Conservation (phyloP, 1,139 yeast genomes). For the Yamadazyma diospyri region DNA sequence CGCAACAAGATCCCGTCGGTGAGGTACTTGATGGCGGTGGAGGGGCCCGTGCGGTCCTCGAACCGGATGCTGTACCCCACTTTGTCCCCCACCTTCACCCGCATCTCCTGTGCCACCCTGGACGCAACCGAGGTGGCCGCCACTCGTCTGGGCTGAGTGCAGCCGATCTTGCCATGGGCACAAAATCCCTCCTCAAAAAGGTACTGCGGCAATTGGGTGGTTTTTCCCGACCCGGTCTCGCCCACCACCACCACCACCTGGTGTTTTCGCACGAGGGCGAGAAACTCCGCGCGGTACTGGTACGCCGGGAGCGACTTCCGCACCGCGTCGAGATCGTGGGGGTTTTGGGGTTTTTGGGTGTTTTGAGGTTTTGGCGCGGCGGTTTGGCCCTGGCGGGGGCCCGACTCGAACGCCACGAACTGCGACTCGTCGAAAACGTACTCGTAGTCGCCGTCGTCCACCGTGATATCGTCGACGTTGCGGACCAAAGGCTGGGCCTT, state of each 20-base stretch:
- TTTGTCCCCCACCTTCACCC: conserved; percentile 63
- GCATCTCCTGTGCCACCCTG: conserved; percentile 87
- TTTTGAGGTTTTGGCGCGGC: conserved; percentile 18
- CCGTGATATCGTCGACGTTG: conserved; percentile 43
- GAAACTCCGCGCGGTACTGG: conserved; percentile 55
- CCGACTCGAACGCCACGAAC: conserved; percentile 61
- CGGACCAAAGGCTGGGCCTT: conserved; percentile 38
- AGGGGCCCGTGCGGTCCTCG: conserved; percentile 65
- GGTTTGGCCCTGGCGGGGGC: conserved; percentile 30
- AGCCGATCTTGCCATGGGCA: conserved; percentile 54
- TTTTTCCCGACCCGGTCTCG: conserved; percentile 97
- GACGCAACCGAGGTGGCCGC: conserved; percentile 94
- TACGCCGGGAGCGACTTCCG: conserved; percentile 77
- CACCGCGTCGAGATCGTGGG: conserved; percentile 37
- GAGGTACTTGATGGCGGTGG: conserved; percentile 76
- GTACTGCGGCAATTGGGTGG: conserved; percentile 92
- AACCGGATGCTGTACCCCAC: conserved; percentile 90
- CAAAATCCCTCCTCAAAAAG: conserved; percentile 80
- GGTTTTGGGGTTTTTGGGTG: too few species aligned
- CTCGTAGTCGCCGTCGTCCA: conserved; percentile 56
- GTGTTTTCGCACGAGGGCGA: conserved; percentile 58
- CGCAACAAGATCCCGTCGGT: conserved; percentile 93
- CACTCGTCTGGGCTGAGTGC: conserved; percentile 94
- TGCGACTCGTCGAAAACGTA: conserved; percentile 83
- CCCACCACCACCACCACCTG: conserved; percentile 90